Evolutionary conservation across 1,139 yeast species (phyloP).

Genomic region (Candida anutae): DNA sequence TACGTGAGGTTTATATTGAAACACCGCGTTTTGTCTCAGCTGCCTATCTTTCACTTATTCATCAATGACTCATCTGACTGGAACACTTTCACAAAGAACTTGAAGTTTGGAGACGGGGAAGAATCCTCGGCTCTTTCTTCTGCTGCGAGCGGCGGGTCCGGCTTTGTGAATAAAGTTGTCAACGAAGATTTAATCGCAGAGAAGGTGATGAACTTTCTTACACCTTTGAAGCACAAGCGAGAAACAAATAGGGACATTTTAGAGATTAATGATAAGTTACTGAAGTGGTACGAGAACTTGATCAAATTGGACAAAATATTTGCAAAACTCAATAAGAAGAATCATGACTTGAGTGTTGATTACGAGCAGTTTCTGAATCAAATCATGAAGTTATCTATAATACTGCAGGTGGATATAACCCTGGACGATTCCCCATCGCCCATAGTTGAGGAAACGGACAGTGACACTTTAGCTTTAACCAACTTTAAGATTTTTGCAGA

Average conservation of each 20-base stretch:
- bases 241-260: conserved; percentile 73
- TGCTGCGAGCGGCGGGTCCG: conserved; percentile 4
- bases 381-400: conserved; percentile 56
- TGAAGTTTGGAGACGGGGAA: conserved; percentile 33
- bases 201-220: conserved; percentile 84
- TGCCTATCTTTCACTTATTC: conserved; percentile 68
- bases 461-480: conserved; percentile 8
- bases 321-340: conserved; percentile 62
- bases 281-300: conserved; percentile 78
- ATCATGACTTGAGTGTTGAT: conserved; percentile 66
- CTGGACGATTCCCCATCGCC: conserved; percentile 4
- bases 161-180: conserved; percentile 35
- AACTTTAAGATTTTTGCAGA: conserved; percentile 36
- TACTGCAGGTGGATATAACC: conserved; percentile 22
- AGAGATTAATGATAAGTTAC: conserved; percentile 76
- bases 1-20: conserved; percentile 65
- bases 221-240: conserved; percentile 58
- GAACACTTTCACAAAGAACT: conserved; percentile 66
- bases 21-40: conserved; percentile 66
- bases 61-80: conserved; percentile 73
- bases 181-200: conserved; percentile 69
- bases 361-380: conserved; percentile 66
- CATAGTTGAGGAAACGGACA: conserved; percentile 4
- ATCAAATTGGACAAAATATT: conserved; percentile 73
- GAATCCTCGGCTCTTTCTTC: conserved; percentile 12